phyloP scores from a whole-genome alignment of 1,139 yeast species.

The Nematodospora anomalae region DNA sequence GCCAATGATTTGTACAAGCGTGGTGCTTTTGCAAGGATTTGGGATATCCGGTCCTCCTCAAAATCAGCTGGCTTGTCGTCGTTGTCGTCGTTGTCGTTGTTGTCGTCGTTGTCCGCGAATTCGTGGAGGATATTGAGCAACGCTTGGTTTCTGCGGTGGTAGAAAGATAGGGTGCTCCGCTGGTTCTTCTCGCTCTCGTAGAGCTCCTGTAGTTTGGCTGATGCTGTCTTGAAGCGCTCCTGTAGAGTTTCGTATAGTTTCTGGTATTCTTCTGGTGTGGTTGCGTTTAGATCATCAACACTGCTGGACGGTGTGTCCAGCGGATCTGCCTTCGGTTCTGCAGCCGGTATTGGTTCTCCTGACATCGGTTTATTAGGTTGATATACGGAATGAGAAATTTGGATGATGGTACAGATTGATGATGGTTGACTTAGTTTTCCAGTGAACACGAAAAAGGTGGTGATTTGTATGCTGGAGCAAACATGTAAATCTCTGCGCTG shows the following conservation, averaged over 20 bases:
- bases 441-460: no score
- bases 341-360: background rate
- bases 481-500: background rate
- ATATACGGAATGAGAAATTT: no score
- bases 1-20: constrained; percentile 18
- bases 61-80: constrained; percentile 8
- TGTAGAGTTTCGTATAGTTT: constrained; percentile 29
- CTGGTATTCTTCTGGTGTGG: constrained; percentile 19
- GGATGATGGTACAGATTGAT: no score
- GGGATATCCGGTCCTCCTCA: constrained; percentile 20
- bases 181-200: constrained; percentile 35
- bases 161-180: constrained; percentile 35
- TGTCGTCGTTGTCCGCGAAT: constrained; percentile 15
- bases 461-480: background rate
- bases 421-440: background rate
- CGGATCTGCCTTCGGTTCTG: background rate
- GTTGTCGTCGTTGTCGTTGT: background rate
- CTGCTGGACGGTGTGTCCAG: background rate
- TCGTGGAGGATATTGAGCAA: constrained; percentile 31
- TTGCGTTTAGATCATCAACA: background rate
- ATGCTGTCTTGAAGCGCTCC: constrained; percentile 26
- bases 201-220: constrained; percentile 25
- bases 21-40: constrained; percentile 25
- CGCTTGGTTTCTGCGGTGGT: constrained; percentile 41
- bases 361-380: no score